A percentile compares a stretch with the other conserved stretches of the same genome.
These are phyloP conservation scores for Chloris gayana DNA, from an alignment of 176 grass and related monocot genomes.

Conservation along the genomic window DNA sequence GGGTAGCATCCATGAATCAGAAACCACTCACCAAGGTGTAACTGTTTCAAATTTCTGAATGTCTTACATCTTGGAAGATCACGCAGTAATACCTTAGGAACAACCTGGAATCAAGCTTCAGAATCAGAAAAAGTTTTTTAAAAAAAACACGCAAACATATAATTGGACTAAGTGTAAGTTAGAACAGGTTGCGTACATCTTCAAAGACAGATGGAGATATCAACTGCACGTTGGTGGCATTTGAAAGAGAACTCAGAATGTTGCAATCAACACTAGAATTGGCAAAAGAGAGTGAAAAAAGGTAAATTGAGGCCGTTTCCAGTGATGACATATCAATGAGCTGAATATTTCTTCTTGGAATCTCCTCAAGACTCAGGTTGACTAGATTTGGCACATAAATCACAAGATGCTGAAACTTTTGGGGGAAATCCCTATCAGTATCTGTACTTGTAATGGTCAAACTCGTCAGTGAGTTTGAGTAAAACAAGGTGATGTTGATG, in stretches of 20 bases:
- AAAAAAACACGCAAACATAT: background rate
- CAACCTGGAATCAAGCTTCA: background rate
- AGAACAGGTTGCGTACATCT: background rate
- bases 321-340: constrained; percentile 9
- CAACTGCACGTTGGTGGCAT: background rate
- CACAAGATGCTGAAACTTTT: constrained; percentile 24
- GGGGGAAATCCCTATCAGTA: background rate
- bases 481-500: constrained; percentile 24
- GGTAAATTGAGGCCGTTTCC: background rate
- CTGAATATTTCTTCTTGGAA: constrained; percentile 6
- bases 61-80: constrained; percentile 18
- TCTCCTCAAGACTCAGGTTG: background rate
- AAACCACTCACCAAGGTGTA: constrained; percentile 14
- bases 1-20: constrained; percentile 20
- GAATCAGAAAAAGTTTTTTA: background rate
- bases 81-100: constrained; percentile 17
- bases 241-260: constrained; percentile 34
- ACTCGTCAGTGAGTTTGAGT: background rate
- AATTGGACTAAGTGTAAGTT: background rate
- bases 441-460: background rate
- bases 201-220: constrained; percentile 27
- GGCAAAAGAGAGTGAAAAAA: background rate
- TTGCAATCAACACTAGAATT: constrained; percentile 11
- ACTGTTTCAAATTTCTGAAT: constrained; percentile 6
- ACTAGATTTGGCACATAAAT: constrained; percentile 38